Conservation (phyloP, 1,139 yeast genomes). For the Candida pseudoviswanathii region DNA sequence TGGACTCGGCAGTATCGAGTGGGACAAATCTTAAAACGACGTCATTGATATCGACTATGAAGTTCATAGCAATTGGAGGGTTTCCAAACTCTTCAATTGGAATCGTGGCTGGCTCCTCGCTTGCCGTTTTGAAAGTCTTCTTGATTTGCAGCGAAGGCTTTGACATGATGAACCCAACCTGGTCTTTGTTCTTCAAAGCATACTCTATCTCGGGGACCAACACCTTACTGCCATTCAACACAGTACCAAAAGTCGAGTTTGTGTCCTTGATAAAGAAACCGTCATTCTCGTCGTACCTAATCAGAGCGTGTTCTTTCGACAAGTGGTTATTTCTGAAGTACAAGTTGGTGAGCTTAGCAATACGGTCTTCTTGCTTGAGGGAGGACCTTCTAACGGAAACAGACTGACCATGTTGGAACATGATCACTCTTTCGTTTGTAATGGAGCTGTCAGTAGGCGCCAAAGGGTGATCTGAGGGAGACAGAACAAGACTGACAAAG, state of each 20-base stretch:
- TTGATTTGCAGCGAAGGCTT: slow-evolving; percentile 29
- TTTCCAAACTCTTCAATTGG: slow-evolving; percentile 26
- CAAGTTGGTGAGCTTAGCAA: slow-evolving; percentile 29
- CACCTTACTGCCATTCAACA: slow-evolving; percentile 26
- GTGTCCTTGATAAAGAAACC: slow-evolving; percentile 30
- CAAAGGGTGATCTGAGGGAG: not conserved
- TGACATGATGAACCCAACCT: slow-evolving; percentile 35
- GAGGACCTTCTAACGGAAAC: slow-evolving; percentile 32
- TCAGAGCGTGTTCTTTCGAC: slow-evolving; percentile 30
- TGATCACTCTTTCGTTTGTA: slow-evolving; percentile 21
- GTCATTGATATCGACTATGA: slow-evolving; percentile 18
- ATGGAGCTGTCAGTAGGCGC: not conserved
- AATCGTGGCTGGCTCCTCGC: slow-evolving; percentile 14
- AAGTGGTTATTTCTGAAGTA: slow-evolving; percentile 35
- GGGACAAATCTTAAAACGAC: slow-evolving; percentile 13
- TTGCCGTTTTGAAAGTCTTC: slow-evolving; percentile 17
- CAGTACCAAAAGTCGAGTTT: slow-evolving; percentile 45
- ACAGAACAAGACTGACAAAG: not conserved
- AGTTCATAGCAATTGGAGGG: slow-evolving; percentile 28
- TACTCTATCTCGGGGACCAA: slow-evolving; percentile 24
- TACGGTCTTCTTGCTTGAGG: slow-evolving; percentile 24
- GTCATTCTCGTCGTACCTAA: slow-evolving; percentile 15
- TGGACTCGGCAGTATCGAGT: not conserved
- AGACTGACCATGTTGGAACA: slow-evolving; percentile 19
- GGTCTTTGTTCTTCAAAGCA: slow-evolving; percentile 25